These are phyloP conservation scores for Carex kokanica DNA, from an alignment of 176 grass and related monocot species.

Conservation along the genomic window DNA sequence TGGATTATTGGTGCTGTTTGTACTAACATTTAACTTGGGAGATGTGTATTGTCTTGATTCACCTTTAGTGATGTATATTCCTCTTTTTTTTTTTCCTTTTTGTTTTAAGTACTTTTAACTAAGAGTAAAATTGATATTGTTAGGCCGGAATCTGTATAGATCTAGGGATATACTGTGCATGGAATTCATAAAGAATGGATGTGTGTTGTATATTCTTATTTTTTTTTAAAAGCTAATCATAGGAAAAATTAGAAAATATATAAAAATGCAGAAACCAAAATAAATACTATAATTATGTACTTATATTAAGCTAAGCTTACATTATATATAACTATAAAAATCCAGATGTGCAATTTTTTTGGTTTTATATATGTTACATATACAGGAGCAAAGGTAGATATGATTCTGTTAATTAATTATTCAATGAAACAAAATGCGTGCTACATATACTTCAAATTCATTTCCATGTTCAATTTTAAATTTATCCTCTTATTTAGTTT, in stretches of 20 bases:
- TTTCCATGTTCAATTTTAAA: background rate
- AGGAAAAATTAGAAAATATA: background rate
- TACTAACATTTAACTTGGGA: conserved; percentile 12
- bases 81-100: background rate
- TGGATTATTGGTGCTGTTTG: conserved; percentile 1
- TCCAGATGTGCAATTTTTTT: background rate
- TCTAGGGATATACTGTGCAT: background rate
- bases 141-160: conserved; percentile 13
- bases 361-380: background rate
- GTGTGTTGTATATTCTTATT: background rate
- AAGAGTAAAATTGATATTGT: conserved; percentile 11
- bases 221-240: too few species aligned
- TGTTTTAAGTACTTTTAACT: background rate
- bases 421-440: background rate
- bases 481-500: background rate
- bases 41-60: conserved; percentile 3
- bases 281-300: background rate
- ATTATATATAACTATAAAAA: background rate
- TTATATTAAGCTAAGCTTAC: background rate
- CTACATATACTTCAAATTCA: background rate
- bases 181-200: background rate
- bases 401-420: background rate
- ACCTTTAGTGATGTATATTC: conserved; percentile 11
- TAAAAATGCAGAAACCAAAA: background rate
- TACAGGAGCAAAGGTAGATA: background rate